These are phyloP conservation scores for Dendrobium officinale DNA, from an alignment of 106 monocot genomes.

Conservation along the genomic window DNA sequence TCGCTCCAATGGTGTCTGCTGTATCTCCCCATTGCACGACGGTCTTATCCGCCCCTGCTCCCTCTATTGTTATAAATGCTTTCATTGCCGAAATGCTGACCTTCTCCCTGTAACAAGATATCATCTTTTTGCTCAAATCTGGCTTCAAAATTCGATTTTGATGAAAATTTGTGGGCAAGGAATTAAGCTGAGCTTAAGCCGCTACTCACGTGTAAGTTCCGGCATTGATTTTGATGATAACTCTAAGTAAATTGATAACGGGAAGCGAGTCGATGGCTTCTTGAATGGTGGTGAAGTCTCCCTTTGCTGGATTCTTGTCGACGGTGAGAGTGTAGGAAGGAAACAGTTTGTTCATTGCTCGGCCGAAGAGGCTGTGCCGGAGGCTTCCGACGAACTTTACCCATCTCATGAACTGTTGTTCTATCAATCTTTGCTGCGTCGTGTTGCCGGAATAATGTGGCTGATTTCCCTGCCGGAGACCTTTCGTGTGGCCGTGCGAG, in stretches of 20 bases:
- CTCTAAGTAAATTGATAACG: slow-evolving; percentile 54
- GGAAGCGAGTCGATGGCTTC: slow-evolving; percentile 77
- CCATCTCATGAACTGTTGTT: slow-evolving; percentile 75
- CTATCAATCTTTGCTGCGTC: slow-evolving; percentile 39
- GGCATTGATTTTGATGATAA: slow-evolving; percentile 77
- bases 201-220: slow-evolving; percentile 70
- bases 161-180: background rate
- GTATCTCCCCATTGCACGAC: slow-evolving; percentile 89
- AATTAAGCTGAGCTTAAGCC: background rate
- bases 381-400: slow-evolving; percentile 68
- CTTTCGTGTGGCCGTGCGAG: slow-evolving; percentile 35
- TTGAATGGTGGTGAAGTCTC: slow-evolving; percentile 86
- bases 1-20: slow-evolving; percentile 42
- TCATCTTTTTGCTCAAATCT: background rate
- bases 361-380: slow-evolving; percentile 41
- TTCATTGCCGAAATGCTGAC: slow-evolving; percentile 61
- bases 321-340: slow-evolving; percentile 66
- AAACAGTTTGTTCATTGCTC: slow-evolving; percentile 51
- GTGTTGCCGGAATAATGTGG: slow-evolving; percentile 25
- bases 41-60: slow-evolving; percentile 77
- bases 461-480: slow-evolving; percentile 17
- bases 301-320: slow-evolving; percentile 69
- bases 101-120: slow-evolving; percentile 61
- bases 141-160: background rate
- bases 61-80: slow-evolving; percentile 75